These are phyloP conservation scores for Pichia sp. DNA, from an alignment of 1,139 yeast genomes.

Conservation along the genomic window DNA sequence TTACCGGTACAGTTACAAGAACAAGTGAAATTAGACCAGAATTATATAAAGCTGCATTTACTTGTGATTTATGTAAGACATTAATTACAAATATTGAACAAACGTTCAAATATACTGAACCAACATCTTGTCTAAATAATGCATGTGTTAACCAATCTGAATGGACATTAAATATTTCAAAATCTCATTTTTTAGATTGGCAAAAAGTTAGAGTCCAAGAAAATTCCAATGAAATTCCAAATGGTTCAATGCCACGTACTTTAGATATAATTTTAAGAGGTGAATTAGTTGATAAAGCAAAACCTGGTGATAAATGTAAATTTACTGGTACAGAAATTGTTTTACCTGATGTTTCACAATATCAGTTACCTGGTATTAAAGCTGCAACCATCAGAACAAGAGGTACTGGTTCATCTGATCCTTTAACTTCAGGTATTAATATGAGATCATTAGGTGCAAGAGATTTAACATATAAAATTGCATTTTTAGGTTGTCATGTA, in stretches of 20 bases:
- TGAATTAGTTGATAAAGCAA: slow-evolving; percentile 91
- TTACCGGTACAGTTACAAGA: slow-evolving; percentile 94
- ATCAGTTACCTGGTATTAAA: slow-evolving; percentile 95
- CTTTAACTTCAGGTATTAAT: slow-evolving; percentile 77
- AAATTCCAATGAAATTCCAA: slow-evolving; percentile 91
- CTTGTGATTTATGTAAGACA: slow-evolving; percentile 86
- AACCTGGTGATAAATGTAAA: slow-evolving; percentile 95
- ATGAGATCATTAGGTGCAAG: slow-evolving; percentile 85
- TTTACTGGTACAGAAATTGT: slow-evolving; percentile 96
- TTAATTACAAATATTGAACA: slow-evolving; percentile 88
- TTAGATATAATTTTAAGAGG: slow-evolving; percentile 90
- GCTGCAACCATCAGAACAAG: slow-evolving; percentile 70
- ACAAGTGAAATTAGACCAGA: slow-evolving; percentile 98
- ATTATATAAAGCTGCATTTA: slow-evolving; percentile 76
- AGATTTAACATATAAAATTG: slow-evolving; percentile 86
- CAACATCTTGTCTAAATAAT: slow-evolving; percentile 83
- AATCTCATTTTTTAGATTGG: slow-evolving; percentile 94
- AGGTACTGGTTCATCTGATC: slow-evolving; percentile 58
- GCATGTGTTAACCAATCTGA: slow-evolving; percentile 81
- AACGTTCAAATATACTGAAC: slow-evolving; percentile 90
- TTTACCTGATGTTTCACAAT: slow-evolving; percentile 89
- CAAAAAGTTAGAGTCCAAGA: slow-evolving; percentile 95
- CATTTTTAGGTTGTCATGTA: slow-evolving; percentile 90
- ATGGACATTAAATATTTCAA: slow-evolving; percentile 79
- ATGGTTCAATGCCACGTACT: slow-evolving; percentile 99